Evolutionary conservation across 345 rosid species (phyloP).

Genomic region (Limnanthes douglasii): DNA sequence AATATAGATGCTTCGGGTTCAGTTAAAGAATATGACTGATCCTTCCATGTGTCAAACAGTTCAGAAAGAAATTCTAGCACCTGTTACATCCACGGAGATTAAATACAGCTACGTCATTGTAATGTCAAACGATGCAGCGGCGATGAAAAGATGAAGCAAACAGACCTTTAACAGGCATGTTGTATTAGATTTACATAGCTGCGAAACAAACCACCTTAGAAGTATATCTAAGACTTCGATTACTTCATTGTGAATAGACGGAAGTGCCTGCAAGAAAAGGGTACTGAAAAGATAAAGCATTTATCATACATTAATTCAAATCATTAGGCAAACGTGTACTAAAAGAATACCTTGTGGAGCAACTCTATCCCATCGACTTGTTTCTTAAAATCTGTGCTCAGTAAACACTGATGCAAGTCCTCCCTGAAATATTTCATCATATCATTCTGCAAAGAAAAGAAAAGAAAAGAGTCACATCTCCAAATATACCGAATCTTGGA

Average conservation of each 20-base stretch:
- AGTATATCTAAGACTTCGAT: slow-evolving; percentile 87
- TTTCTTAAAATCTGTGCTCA: slow-evolving; percentile 79
- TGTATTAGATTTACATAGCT: slow-evolving; percentile 90
- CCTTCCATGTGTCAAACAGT: slow-evolving; percentile 67
- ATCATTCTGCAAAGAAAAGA: slow-evolving; percentile 90
- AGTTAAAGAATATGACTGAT: slow-evolving; percentile 57
- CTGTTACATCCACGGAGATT: no score
- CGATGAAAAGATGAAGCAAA: slow-evolving; percentile 4
- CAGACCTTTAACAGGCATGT: slow-evolving; percentile 86
- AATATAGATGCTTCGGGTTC: slow-evolving; percentile 96
- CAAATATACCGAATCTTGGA: no score
- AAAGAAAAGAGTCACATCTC: no score
- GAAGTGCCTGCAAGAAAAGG: slow-evolving; percentile 85
- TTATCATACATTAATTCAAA: background rate
- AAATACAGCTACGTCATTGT: slow-evolving; percentile 1
- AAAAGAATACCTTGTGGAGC: slow-evolving; percentile 89
- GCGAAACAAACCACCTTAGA: slow-evolving; percentile 84
- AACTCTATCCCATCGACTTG: slow-evolving; percentile 98
- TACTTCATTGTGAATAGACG: slow-evolving; percentile 52
- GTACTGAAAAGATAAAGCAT: slow-evolving; percentile 1
- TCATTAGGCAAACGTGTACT: no score
- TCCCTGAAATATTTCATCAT: slow-evolving; percentile 91
- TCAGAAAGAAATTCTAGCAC: slow-evolving; percentile 92
- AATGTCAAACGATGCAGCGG: slow-evolving; percentile 4
- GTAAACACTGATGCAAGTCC: slow-evolving; percentile 72